Percentiles rank a stretch among this genome's conserved stretches.
Conservation (phyloP, 108 stramenopile species). For the Cyclotella sp. region DNA sequence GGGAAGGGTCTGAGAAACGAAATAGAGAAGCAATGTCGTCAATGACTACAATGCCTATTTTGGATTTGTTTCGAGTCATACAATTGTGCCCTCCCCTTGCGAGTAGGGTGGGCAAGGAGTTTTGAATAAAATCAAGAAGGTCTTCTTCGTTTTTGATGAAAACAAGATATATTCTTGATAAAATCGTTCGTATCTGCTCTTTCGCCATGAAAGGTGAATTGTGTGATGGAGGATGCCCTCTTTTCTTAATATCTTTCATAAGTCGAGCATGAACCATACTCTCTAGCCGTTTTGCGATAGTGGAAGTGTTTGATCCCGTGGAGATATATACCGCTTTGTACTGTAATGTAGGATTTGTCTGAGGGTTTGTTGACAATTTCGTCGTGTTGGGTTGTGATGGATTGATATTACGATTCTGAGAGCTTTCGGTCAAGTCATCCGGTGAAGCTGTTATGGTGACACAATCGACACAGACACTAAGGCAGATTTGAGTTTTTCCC, state of each 20-base stretch:
- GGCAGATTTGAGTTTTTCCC: slow-evolving; percentile 77
- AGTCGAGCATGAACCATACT: slow-evolving; percentile 52
- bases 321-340: slow-evolving; percentile 64
- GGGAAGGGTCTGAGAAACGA: slow-evolving; percentile 48
- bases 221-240: no score
- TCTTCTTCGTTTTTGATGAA: slow-evolving; percentile 44
- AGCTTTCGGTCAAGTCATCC: neutral
- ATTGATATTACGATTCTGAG: neutral
- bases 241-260: neutral
- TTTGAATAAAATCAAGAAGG: slow-evolving; percentile 31
- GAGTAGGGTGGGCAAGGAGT: slow-evolving; percentile 22
- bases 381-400: neutral
- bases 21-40: slow-evolving; percentile 76
- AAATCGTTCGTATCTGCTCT: slow-evolving; percentile 8
- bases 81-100: slow-evolving; percentile 1
- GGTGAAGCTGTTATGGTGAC: slow-evolving; percentile 23
- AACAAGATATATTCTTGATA: slow-evolving; percentile 31
- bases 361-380: neutral
- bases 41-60: slow-evolving; percentile 56
- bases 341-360: neutral
- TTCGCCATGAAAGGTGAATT: neutral
- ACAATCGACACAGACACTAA: slow-evolving; percentile 58
- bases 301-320: slow-evolving; percentile 53
- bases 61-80: slow-evolving; percentile 14
- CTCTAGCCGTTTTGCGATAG: slow-evolving; percentile 51